Evolutionary conservation across 1,139 yeast genomes (phyloP), one percentile per base, ranked within the genome.

Genomic region (Pichia sp.): DNA sequence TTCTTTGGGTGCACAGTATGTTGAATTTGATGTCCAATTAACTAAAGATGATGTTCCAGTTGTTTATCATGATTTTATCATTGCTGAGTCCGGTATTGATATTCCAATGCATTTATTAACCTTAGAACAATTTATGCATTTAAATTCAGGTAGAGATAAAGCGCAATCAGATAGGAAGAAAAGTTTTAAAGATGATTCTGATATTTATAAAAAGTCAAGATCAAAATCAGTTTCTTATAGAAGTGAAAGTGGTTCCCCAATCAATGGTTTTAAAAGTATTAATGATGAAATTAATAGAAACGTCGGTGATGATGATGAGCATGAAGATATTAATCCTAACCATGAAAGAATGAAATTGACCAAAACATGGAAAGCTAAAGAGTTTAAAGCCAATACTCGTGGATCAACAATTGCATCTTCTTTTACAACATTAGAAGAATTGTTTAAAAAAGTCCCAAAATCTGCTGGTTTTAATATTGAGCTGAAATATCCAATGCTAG

Each of bases 11-110:
- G 92, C 92, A 1, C 81, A 89, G 1, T 84, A 84, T 60, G 97
- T 95, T 46, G 98, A 92, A 66, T 92, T 92, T 65, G 98, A 92
- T 66, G 97, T 92, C 37, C 98, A 92, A 66, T 71, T 92, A 56
- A 92, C 98, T n/a, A 89, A 89, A 62, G 97, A 92, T 66, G 74
- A 74, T 56, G 81, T 88, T 10, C 97, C 97, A 1, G 97, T 92
- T 10, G 86, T 92, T 38, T 92, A 92, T 62, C 98, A 92, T 65
- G 98, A 92, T 66, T 92, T 92, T 63, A 68, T 89, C 33, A 97
- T 92, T 40, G 96, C 97, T 1, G 97, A 92, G 65, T 83, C 95
- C 3, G 98, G 98, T 10, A 89, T 87, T 47, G 98, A 92, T 68
- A 84, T 90, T 46, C 97, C 97, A 3, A 90, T 92, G 96, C 96